Conservation (phyloP, 31 red algal genomes). For the Bonnemaisonia californica region DNA sequence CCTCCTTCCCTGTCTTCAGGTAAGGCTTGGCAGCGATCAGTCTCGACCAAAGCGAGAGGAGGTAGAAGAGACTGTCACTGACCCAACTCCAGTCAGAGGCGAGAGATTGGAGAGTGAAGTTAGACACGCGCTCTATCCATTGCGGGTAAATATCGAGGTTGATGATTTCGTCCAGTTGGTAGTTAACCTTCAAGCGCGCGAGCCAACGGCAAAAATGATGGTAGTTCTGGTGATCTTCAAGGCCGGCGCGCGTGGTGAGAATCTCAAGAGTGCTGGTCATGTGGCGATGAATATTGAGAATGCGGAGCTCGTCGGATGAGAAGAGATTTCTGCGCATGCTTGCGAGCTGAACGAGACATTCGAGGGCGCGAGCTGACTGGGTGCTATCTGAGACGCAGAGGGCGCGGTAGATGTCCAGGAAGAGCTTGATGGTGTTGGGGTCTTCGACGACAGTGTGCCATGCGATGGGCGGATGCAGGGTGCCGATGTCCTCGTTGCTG, state of each 20-base stretch:
- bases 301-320: constrained; percentile 71
- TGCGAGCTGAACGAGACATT: constrained; percentile 84
- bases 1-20: constrained; percentile 57
- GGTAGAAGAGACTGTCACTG: constrained; percentile 78
- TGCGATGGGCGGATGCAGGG: constrained; percentile 79
- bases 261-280: constrained; percentile 76
- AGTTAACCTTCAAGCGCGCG: constrained; percentile 87
- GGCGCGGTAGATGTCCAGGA: constrained; percentile 75
- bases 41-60: constrained; percentile 81
- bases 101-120: constrained; percentile 78
- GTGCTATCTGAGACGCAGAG: constrained; percentile 54
- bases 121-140: constrained; percentile 85
- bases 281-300: constrained; percentile 69
- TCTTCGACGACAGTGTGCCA: constrained; percentile 87
- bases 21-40: constrained; percentile 80
- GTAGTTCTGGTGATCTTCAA: constrained; percentile 87
- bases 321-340: constrained; percentile 84
- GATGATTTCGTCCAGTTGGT: constrained; percentile 85
- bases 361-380: constrained; percentile 59
- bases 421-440: constrained; percentile 73
- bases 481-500: constrained; percentile 85
- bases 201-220: constrained; percentile 94
- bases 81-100: constrained; percentile 85
- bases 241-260: constrained; percentile 57
- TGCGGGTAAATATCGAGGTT: constrained; percentile 66